phyloP scores from a whole-genome alignment of 768 basidiomycete genomes.

The Trametopsis cervina region DNA sequence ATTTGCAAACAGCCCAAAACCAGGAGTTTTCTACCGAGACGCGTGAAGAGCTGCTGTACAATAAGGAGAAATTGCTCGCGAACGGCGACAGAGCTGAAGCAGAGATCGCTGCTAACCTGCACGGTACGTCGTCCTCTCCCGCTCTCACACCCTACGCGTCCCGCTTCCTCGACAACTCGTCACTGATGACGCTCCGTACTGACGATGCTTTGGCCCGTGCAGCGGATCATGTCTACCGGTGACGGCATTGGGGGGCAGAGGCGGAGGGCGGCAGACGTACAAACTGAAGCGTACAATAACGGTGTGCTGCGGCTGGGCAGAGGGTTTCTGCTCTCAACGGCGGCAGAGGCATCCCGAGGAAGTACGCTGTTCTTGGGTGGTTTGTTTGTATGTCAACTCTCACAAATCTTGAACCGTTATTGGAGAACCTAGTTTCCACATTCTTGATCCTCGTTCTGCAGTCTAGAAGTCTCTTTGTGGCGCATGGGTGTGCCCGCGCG shows the following conservation, averaged over 20 bases:
- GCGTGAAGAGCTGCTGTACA: slow-evolving; percentile 95
- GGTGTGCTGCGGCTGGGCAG: neutral
- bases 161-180: slow-evolving; percentile 6
- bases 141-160: neutral
- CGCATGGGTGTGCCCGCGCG: neutral
- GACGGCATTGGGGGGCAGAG: slow-evolving; percentile 20
- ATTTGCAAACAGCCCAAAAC: slow-evolving; percentile 69
- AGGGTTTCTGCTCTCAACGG: neutral
- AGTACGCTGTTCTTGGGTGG: neutral
- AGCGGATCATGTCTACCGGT: slow-evolving; percentile 90
- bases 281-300: neutral
- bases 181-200: slow-evolving; percentile 16
- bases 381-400: neutral
- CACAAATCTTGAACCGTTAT: neutral
- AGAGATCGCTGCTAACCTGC: slow-evolving; percentile 92
- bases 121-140: slow-evolving; percentile 37
- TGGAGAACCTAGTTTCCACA: neutral
- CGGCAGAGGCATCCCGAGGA: neutral
- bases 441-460: too few species aligned
- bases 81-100: slow-evolving; percentile 97
- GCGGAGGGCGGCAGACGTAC: neutral
- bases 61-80: slow-evolving; percentile 96
- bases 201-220: slow-evolving; percentile 8
- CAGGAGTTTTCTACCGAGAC: slow-evolving; percentile 97
- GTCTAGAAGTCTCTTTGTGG: neutral